Evolutionary conservation across 78 protist species (phyloP), one percentile per base, ranked within the genome.

Genomic region (Dictyostelium firmibasis): DNA sequence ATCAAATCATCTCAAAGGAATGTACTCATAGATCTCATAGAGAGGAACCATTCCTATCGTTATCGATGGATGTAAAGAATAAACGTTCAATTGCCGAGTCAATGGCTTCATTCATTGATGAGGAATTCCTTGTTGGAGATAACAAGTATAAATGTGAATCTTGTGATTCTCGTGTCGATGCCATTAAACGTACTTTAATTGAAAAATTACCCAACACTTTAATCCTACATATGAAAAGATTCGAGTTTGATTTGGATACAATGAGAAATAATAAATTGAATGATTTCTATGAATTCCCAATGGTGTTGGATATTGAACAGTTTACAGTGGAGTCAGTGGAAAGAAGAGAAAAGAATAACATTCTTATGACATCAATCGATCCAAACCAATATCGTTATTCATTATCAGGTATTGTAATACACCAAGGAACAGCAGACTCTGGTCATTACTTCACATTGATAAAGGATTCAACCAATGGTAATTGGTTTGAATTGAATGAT

Each of bases 101-200:
- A n/a, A 92, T 98, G 23, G 87, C 83, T 29, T n/a, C 76, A 7
- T 97, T 96, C 23, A 47, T 96, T 16, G 78, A 93, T 57, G 99
- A 98, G 60, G 99, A 98, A 76, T 83, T 72, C 79, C 96, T 98
- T 3, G 98, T 92, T 43, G 99, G 99, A 13, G 99, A 98, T 95
- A 98, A 98, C 91, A 82, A 94, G 78, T 98, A 97, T 89, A 33
- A 60, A 35, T 98, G 99, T 94, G 93, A 81, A 20, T 36, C 60
- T 27, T 96, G 97, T 57, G 78, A 82, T 50, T 0, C 50, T 23
- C 16, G 92, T n/a, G 98, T 98, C 14, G 95, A 93, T 81, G 85
- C 91, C 0, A 67, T 93, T 31, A 93, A 96, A 83, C 75, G 96
- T 23, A 76, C 85, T 33, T 13, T 92, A 18, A 81, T 96, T n/a